Evolutionary conservation across 2,329 filamentous ascomycete genomes (phyloP), one percentile per base, ranked within the genome.

Genomic region (Stachybotrys echinatus): DNA sequence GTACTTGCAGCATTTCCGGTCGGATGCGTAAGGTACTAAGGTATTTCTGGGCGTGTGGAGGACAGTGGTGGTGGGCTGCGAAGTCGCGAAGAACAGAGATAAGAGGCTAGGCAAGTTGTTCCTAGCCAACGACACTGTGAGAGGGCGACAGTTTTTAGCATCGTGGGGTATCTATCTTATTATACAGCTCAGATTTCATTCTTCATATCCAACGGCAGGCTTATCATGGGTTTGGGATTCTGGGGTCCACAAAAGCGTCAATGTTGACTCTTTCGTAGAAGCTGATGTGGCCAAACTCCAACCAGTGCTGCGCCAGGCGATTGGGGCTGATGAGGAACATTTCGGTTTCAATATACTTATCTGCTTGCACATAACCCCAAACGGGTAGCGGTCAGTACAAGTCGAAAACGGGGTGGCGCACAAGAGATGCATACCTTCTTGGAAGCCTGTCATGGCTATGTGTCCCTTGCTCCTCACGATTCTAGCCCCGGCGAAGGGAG

Each of bases 261-360:
- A 87, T 76, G 45, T 85, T 64, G 4, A 87, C 78, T 49, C 83
- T 72, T 57, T 81, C 69, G 50, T 79, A 85, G 59, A 74, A 85
- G 57, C 75, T 84, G 44, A 86, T 79, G 50, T 84, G 79, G 0
- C 75, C 74, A 55, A 81, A 80, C 1, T 66, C 73, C 46, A 88
- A 73, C 92, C 92, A 96, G 63, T 90, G 87, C 63, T 92, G 89
- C 3, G 90, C 92, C 49, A 96, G 65, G 39, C 79, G 76, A 61
- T 95, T 75, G n/a, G 83, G 79, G 2, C 87, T 91, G 38, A 95
- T 77, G 34, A 96, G 75, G 45, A 96, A 83, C 20, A 96, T 75
- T 56, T 92, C 83, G 1, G 85, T 86, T 3, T 84, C 74, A 46
- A 92, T 87, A 58, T 83, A 96, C 51, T 79, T 78, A 59, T 91